Base-by-base conservation (phyloP, 2,329 filamentous ascomycete genomes). In the Orbilia javanica region DNA sequence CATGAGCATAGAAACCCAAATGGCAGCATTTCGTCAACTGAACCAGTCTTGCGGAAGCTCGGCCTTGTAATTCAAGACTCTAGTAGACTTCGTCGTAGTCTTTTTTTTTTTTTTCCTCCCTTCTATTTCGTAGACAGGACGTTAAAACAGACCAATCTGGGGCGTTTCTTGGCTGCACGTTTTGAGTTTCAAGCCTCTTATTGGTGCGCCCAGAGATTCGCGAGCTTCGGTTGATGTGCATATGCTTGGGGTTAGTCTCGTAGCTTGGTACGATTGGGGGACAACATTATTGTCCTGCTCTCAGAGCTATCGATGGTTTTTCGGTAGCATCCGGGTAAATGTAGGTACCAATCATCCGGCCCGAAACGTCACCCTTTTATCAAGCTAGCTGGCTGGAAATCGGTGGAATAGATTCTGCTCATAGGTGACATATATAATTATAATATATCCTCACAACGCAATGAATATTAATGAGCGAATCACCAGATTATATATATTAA, bases 111-210 rank as follows among this genome's bases (percentile, higher is more conserved):
- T 67, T 31, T 60, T 25, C 36, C 4, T 18, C 50, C 29, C 11
- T 57, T 27, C 48, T 60, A 44, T 31, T 67, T 67, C 18, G 53
- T 29, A 6, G 48, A 64, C 57, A 34, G 25, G 57, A 65, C 39
- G 72, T 65, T 44, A 29, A 60, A 53, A 44, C 36, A 29, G 64
- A 63, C 66, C 66, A 71, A 77, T 71, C 48, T 42, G 18, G 66
- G 22, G 11, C 46, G 66, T 53, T 70, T 70, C 66, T 71, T 60
- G 73, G 57, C 60, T 67, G 5, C 73, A 77, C 73, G 73, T 77
- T 70, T 22, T 22, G 48, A 22, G 6, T 62, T 34, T 31, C n/a
- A 18, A 42, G 39, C 36, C 46, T 67, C 66, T 62, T 13, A 77
- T 77, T 77, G 73, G 73, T 53, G 66, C 31, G 62, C 50, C 42